phyloP scores from a whole-genome alignment of 306 rosid species.

The Vigna nakashimae region DNA sequence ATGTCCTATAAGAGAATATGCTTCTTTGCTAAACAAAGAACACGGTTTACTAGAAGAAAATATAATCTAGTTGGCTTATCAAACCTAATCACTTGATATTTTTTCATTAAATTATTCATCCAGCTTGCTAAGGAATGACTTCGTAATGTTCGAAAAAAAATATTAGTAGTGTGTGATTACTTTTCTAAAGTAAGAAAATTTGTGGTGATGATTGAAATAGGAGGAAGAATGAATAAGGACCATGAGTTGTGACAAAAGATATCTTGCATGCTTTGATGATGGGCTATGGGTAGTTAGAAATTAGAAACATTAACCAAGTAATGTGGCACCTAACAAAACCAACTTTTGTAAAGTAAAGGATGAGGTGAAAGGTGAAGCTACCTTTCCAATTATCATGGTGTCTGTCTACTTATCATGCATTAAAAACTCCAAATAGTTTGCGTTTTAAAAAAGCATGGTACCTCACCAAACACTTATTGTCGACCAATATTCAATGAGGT shows the following conservation, averaged over 20 bases:
- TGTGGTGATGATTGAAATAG: not conserved
- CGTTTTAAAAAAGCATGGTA: conserved; percentile 6
- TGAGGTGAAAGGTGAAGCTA: conserved; percentile 29
- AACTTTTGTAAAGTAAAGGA: not conserved
- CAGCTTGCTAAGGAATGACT: too few relatives aligned
- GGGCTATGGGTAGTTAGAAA: conserved; percentile 19
- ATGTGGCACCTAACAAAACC: conserved; percentile 41
- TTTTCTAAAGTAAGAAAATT: not conserved
- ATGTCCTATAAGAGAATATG: conserved; percentile 5
- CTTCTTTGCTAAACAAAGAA: conserved; percentile 11
- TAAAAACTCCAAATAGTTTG: not conserved
- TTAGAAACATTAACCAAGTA: not conserved
- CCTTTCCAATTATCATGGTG: conserved; percentile 35
- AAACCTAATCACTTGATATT: not conserved
- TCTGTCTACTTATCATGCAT: conserved; percentile 44
- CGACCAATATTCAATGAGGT: not conserved
- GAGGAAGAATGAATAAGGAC: conserved; percentile 25
- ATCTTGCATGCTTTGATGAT: not conserved
- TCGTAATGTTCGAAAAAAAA: too few relatives aligned
- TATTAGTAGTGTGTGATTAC: not conserved
- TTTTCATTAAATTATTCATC: not conserved
- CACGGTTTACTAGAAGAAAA: not conserved
- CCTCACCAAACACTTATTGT: conserved; percentile 15
- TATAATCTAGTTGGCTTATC: conserved; percentile 17
- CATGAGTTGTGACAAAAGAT: conserved; percentile 22